These are phyloP conservation scores for Exophiala sp. DNA, from an alignment of 2,329 filamentous ascomycete genomes.

Conservation along the genomic window DNA sequence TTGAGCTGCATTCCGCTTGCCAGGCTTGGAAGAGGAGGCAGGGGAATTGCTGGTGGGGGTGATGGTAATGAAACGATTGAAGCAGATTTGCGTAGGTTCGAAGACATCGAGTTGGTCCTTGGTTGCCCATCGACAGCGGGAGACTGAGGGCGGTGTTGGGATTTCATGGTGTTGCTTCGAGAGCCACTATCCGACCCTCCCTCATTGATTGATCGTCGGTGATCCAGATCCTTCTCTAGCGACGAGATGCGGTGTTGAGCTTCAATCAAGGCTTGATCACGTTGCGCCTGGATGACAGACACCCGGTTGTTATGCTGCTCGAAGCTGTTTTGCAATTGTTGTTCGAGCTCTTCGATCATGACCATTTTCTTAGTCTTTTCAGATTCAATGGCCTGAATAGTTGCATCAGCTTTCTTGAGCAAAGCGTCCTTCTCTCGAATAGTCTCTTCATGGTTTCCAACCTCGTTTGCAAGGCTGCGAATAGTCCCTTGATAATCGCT, in stretches of 20 bases:
- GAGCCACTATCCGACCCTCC: constrained; percentile 33
- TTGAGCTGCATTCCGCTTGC: constrained; percentile 43
- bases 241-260: constrained; percentile 62
- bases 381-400: constrained; percentile 50
- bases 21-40: constrained; percentile 73
- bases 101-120: constrained; percentile 58
- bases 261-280: constrained; percentile 73
- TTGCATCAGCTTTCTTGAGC: constrained; percentile 45
- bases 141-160: constrained; percentile 38
- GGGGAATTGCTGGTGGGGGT: constrained; percentile 90
- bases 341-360: constrained; percentile 91
- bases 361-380: constrained; percentile 88
- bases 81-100: constrained; percentile 77
- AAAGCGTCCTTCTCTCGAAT: constrained; percentile 43
- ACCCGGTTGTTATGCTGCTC: constrained; percentile 92
- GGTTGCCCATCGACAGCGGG: constrained; percentile 46
- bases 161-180: constrained; percentile 28
- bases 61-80: constrained; percentile 84
- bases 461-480: constrained; percentile 51
- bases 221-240: constrained; percentile 62
- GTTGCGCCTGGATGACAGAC: constrained; percentile 74
- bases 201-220: constrained; percentile 48
- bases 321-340: constrained; percentile 91
- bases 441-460: constrained; percentile 46
- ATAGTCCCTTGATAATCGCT: constrained; percentile 51